Evolutionary conservation across 2,329 filamentous ascomycete genomes (phyloP).

Genomic region (Neofusicoccum sp.): DNA sequence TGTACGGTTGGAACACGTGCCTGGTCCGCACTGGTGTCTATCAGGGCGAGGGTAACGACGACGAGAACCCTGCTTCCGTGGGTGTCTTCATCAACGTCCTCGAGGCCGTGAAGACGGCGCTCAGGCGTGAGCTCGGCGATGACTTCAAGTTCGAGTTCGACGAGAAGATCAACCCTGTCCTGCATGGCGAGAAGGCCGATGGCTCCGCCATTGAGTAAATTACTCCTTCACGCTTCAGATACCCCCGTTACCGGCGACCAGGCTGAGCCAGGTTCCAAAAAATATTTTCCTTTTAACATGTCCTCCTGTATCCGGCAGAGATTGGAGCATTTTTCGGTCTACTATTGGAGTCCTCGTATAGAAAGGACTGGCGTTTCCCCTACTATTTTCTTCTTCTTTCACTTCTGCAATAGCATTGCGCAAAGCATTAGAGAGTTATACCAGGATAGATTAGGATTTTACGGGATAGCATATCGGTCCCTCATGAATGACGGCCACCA

Average conservation of each 20-base stretch:
- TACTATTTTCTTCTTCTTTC: background rate
- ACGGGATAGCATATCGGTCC: background rate
- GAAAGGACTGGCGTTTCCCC: conserved; percentile 13
- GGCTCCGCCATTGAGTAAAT: conserved; percentile 56
- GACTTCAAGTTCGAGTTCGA: conserved; percentile 74
- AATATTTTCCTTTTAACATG: background rate
- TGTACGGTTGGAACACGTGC: conserved; percentile 80
- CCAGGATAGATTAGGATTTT: conserved; percentile 7
- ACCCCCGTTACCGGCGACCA: background rate
- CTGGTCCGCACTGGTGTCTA: conserved; percentile 75
- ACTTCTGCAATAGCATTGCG: conserved; percentile 1
- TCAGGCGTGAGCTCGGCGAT: conserved; percentile 67
- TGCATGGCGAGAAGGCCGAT: conserved; percentile 46
- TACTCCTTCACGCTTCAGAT: conserved; percentile 1
- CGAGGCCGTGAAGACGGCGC: conserved; percentile 66
- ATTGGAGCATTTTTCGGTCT: background rate
- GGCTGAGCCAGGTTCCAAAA: background rate
- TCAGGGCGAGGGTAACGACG: conserved; percentile 73
- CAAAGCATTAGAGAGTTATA: conserved; percentile 8
- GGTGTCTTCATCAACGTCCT: conserved; percentile 73
- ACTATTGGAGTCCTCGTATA: background rate
- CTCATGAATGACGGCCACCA: conserved; percentile 10
- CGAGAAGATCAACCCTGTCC: conserved; percentile 67
- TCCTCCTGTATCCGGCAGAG: background rate
- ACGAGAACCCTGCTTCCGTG: conserved; percentile 74